Conservation (phyloP, 192 early-diverging fungal genomes). For the Backusella macrospora region DNA sequence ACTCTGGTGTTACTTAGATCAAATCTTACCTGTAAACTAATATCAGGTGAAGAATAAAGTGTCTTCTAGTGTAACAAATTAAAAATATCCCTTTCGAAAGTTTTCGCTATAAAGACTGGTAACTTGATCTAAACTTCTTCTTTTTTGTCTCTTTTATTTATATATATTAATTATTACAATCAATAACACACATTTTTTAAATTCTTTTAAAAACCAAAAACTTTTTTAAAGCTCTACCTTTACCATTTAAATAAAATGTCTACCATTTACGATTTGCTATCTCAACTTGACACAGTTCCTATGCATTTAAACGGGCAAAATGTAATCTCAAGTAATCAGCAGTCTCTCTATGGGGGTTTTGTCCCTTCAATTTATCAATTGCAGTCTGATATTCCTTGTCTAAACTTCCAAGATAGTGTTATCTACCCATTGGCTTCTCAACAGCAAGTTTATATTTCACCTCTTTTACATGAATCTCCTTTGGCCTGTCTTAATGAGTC, state of each 20-base stretch:
- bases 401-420: constrained; percentile 10
- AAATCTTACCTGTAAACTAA: background rate
- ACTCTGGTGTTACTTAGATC: constrained; percentile 7
- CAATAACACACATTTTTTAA: background rate
- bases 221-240: background rate
- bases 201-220: constrained; percentile 1
- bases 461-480: constrained; percentile 12
- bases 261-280: constrained; percentile 1
- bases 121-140: constrained; percentile 10
- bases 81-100: constrained; percentile 14
- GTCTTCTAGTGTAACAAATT: constrained; percentile 12
- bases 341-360: background rate
- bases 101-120: constrained; percentile 10
- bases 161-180: background rate
- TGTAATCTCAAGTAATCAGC: background rate
- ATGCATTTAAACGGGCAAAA: background rate
- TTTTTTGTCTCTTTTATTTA: constrained; percentile 3
- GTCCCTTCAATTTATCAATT: background rate
- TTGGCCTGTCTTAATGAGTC: background rate
- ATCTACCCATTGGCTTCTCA: constrained; percentile 9
- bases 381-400: background rate
- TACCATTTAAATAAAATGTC: background rate
- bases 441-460: background rate
- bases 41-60: constrained; percentile 4
- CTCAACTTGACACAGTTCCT: background rate